These are phyloP conservation scores for Colletotrichum siamense DNA, from an alignment of 2,329 filamentous ascomycete genomes.

Conservation along the genomic window DNA sequence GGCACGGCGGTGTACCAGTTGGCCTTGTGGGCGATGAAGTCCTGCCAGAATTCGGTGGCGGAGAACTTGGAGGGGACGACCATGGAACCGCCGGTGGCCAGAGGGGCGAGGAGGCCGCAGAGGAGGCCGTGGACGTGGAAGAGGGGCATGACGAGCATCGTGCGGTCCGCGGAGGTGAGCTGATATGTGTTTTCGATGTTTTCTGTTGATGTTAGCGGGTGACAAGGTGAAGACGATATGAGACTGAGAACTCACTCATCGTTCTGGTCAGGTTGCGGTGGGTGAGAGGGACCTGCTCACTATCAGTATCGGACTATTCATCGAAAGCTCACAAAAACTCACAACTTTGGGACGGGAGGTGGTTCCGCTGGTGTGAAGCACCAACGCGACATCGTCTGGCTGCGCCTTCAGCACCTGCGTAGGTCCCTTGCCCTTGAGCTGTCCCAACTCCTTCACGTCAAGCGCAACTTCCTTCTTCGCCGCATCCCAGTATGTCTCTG, in stretches of 20 bases:
- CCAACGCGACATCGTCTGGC: slow-evolving; percentile 81
- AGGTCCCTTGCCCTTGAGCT: slow-evolving; percentile 53
- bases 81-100: slow-evolving; percentile 78
- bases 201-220: slow-evolving; percentile 40
- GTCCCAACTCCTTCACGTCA: slow-evolving; percentile 79
- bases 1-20: slow-evolving; percentile 96
- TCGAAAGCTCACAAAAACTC: slow-evolving; percentile 31
- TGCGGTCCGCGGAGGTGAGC: slow-evolving; percentile 73
- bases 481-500: slow-evolving; percentile 83
- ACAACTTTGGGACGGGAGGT: slow-evolving; percentile 86
- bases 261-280: slow-evolving; percentile 82
- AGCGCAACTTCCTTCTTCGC: slow-evolving; percentile 69
- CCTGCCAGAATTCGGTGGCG: slow-evolving; percentile 80
- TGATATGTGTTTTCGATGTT: slow-evolving; percentile 83
- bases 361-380: slow-evolving; percentile 83
- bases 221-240: background rate
- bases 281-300: slow-evolving; percentile 71
- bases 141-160: slow-evolving; percentile 87
- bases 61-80: slow-evolving; percentile 83
- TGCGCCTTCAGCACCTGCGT: slow-evolving; percentile 55
- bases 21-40: slow-evolving; percentile 75
- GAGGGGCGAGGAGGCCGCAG: slow-evolving; percentile 79
- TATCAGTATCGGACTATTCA: slow-evolving; percentile 10
- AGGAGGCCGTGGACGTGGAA: slow-evolving; percentile 92
- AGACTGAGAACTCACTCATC: slow-evolving; percentile 62